Percentiles rank a stretch among this genome's conserved stretches.
Evolutionary conservation across 179 eudicot genomes (phyloP).

Genomic region (Dionaea muscipula): DNA sequence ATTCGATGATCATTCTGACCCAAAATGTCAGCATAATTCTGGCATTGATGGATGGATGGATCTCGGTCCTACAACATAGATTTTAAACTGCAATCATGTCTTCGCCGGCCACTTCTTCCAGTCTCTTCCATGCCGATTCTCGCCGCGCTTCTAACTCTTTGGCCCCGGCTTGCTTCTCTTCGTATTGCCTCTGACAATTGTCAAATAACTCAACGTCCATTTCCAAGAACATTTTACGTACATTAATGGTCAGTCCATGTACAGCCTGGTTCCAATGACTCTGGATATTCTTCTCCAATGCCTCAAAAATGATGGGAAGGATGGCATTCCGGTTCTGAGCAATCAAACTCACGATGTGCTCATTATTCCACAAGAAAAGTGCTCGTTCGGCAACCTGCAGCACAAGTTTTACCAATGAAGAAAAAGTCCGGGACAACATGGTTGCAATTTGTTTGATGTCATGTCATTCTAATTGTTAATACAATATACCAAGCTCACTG

Average conservation of each 20-base stretch:
- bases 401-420: background rate
- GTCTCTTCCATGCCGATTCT: conserved; percentile 36
- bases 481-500: too few relatives aligned
- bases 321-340: conserved; percentile 45
- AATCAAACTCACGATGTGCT: conserved; percentile 44
- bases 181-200: conserved; percentile 38
- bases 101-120: conserved; percentile 38
- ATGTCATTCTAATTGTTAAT: too few relatives aligned
- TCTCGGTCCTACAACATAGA: background rate
- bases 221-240: conserved; percentile 47
- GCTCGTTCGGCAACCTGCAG: conserved; percentile 52
- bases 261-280: conserved; percentile 59
- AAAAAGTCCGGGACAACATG: background rate
- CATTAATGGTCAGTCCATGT: conserved; percentile 46
- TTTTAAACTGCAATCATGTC: conserved; percentile 25
- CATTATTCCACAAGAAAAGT: conserved; percentile 58
- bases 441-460: too few relatives aligned
- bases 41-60: background rate
- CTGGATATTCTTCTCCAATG: conserved; percentile 45
- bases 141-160: conserved; percentile 36
- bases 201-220: conserved; percentile 53
- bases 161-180: conserved; percentile 31
- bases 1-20: background rate
- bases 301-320: conserved; percentile 52
- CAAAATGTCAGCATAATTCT: background rate